Base-by-base conservation (phyloP, 345 rosid species). In the Eucalyptus rudis region DNA sequence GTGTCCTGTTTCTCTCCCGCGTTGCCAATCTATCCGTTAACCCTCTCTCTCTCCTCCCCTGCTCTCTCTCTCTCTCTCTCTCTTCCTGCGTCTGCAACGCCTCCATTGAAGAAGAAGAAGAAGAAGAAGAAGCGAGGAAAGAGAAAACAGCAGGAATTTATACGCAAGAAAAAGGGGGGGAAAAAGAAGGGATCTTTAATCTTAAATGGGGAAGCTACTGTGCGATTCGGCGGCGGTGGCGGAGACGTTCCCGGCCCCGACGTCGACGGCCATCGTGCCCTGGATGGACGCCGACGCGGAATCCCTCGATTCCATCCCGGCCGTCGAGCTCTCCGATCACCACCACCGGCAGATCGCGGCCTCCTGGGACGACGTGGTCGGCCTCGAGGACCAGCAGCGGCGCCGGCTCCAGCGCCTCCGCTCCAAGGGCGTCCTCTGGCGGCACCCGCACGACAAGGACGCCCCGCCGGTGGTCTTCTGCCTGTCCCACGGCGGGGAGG, bases 401-500 rank as follows among this genome's bases (percentile, higher is more conserved):
- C 95, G 96, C 90, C 94, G 94, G 88, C 93, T 98, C 11, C 92
- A 93, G 88, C 91, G 95, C 89, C 96, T 98, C 25, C 97, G 97
- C 79, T 90, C 97, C 4, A 95, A 90, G 84, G 99, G 99, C 20
- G 97, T 98, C 3, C 91, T 98, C 11, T 98, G 99, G 99, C 96
- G 96, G 90, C 96, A 94, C 87, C 99, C 99, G 12, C 91, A 87
- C 58, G 95, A 91, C 20, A 86, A 87, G 64, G 88, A 89, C n/a
- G 93, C 94, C 10, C 49, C 92, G 7, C 93, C 99, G 47, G 93
- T 96, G 40, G 98, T 98, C 51, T 97, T 98, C 93, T 93, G 93
- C 84, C 93, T 97, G 36, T 94, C 98, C 0, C 97, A 98, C 89
- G 99, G 99, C 19, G 99, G 99, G 43, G 99, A 97, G 71, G 99